Conservation (phyloP, 2,329 filamentous ascomycete genomes). For the Drechslerella stenobrocha region DNA sequence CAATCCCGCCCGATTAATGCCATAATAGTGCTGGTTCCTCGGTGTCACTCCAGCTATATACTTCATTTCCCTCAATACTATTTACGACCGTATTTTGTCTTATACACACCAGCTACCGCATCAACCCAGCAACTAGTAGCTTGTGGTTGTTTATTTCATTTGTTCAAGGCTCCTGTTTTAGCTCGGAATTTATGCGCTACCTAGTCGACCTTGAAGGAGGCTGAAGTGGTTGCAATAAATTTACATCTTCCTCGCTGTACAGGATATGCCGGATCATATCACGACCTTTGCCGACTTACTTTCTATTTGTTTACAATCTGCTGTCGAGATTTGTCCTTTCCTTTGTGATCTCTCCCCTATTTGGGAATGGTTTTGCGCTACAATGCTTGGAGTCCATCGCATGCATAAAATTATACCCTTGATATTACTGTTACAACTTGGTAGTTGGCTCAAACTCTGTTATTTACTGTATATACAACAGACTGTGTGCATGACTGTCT, state of each 20-base stretch:
- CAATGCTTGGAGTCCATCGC: constrained; percentile 10
- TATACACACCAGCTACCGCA: background rate
- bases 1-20: no score
- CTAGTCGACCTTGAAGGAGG: constrained; percentile 22
- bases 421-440: constrained; percentile 1
- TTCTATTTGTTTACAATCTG: constrained; percentile 6
- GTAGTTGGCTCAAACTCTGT: constrained; percentile 1
- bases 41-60: no score
- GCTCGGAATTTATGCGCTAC: background rate
- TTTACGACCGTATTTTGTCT: background rate
- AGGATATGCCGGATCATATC: constrained; percentile 22
- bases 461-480: constrained; percentile 29
- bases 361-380: background rate
- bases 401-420: constrained; percentile 44
- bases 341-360: constrained; percentile 12
- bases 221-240: constrained; percentile 17
- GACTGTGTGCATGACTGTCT: constrained; percentile 22
- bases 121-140: background rate
- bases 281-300: constrained; percentile 4
- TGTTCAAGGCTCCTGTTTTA: constrained; percentile 5
- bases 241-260: constrained; percentile 12
- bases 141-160: constrained; percentile 8
- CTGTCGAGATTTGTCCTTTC: constrained; percentile 26
- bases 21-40: no score
- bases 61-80: no score